Base-by-base conservation (phyloP, 306 rosid species). In the Vicia sativa region DNA sequence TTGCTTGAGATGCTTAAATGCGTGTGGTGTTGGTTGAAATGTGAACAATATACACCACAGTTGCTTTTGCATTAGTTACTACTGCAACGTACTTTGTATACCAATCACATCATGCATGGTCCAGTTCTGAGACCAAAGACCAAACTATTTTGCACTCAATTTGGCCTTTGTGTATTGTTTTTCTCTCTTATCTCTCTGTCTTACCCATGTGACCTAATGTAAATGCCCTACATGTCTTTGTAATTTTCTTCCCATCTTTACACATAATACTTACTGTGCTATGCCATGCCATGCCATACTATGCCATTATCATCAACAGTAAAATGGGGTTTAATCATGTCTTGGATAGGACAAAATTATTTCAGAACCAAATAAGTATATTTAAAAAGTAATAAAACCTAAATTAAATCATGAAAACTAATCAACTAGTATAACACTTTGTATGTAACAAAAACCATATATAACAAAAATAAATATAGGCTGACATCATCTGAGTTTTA, bases 161-260 rank as follows among this genome's bases (percentile, higher is more conserved):
- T 64, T 39, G 60, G 58, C 49, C 35, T 54, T 64, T 16, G 42
- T 64, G 65, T 65, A 21, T 44, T 60, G 35, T 54, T 69, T 69
- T 56, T 34, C 41, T 39, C 11, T 12, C 26, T 13, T 9, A 19
- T 14, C 67, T 14, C 61, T 56, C 73, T 57, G 68, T 38, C 54
- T 66, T 56, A 8, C 4, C 62, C 79, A 74, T 53, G 59, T 66
- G 42, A 41, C 34, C 31, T 53, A 19, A 35, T 57, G 44, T 44
- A 35, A 42, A 11, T 74, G 37, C 45, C 35, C 79, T 73, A 74
- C 60, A 74, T 4, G 11, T 2, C 66, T 74, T 74, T 74, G 52
- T 31, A 65, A 19, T 66, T 55, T 64, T 74, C 55, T 34, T 37
- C 43, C 11, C 26, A 34, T 13, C 39, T 14, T 45, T 45, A 45